Base-by-base conservation (phyloP, 2,329 filamentous ascomycete genomes). In the Cladosporium sphaerospermum region DNA sequence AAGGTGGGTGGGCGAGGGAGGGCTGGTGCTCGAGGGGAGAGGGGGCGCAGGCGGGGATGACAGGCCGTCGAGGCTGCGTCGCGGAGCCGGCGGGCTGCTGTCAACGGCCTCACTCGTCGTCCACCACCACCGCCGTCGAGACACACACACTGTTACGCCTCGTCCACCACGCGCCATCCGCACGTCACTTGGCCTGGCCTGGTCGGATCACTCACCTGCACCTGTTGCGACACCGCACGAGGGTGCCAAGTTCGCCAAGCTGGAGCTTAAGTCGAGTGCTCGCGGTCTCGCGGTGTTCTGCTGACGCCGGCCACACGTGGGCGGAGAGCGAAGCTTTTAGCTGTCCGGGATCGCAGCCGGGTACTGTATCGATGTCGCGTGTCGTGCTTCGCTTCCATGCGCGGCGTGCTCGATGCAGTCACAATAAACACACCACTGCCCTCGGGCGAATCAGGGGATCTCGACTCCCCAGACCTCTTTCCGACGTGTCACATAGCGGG, bases 231-330 rank as follows among this genome's bases (percentile, higher is more conserved):
- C 13, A 43, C 37, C 11, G 32, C 48, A 36, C 32, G 16, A 9
- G 36, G 37, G 18, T 51, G 48, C 48, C 48, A 51, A 51, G 39
- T 37, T 31, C 32, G 48, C 48, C 48, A 51, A 51, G 48, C 28
- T 50, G 48, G 46, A 43, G 48, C 48, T 51, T 51, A 33, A 13
- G 28, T 43, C n/a, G 39, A 19, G 19, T 36, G 14, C 23, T 18
- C 16, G 16, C 16, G 16, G 16, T 18, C 16, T 18, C 16, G 16
- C 16, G 40, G 23, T 43, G 37, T 36, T n/a, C 34, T 41, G 39
- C 13, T 9, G 39, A 41, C 39, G 13, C 39, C 39, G 14, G 39
- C n/a, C 18, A 37, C n/a, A 13, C 13, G 34, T 36, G 34, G 14
- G 33, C 4, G 23, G 19, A 33, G 28, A 33, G 37, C 16, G 31